Conservation (phyloP, 2,329 filamentous ascomycete species). For the Penicillium sp. region DNA sequence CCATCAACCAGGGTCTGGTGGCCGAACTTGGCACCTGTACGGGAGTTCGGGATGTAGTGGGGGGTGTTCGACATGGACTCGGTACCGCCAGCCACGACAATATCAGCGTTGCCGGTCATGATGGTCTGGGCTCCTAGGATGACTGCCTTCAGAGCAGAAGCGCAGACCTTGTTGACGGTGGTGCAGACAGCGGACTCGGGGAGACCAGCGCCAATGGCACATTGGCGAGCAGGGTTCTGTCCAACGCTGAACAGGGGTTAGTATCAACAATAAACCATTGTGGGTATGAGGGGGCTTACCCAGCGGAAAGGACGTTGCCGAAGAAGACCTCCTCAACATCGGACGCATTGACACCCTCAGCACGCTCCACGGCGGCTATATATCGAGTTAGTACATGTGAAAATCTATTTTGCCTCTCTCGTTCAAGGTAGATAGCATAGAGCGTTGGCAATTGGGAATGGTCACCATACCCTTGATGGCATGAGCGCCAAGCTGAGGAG, state of each 20-base stretch:
- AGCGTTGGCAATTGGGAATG: background rate
- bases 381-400: conserved; percentile 12
- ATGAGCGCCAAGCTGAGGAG: conserved; percentile 81
- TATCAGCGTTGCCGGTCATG: conserved; percentile 89
- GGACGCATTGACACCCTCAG: conserved; percentile 79
- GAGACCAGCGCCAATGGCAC: conserved; percentile 85
- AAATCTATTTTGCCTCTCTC: background rate
- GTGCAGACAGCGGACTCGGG: conserved; percentile 78
- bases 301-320: conserved; percentile 95
- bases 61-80: conserved; percentile 99
- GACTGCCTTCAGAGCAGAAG: conserved; percentile 90
- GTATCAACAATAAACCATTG: conserved; percentile 1
- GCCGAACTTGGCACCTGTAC: conserved; percentile 89
- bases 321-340: conserved; percentile 97
- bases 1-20: conserved; percentile 87
- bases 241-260: conserved; percentile 65
- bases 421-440: background rate
- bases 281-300: conserved; percentile 57
- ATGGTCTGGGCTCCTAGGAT: conserved; percentile 95
- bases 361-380: conserved; percentile 75
- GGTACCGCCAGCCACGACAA: conserved; percentile 89
- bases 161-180: conserved; percentile 98
- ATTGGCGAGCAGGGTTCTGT: conserved; percentile 94
- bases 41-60: conserved; percentile 88
- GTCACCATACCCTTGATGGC: conserved; percentile 77